phyloP scores from a whole-genome alignment of 495 filamentous ascomycete genomes.

The Aspergillus mulundensis region DNA sequence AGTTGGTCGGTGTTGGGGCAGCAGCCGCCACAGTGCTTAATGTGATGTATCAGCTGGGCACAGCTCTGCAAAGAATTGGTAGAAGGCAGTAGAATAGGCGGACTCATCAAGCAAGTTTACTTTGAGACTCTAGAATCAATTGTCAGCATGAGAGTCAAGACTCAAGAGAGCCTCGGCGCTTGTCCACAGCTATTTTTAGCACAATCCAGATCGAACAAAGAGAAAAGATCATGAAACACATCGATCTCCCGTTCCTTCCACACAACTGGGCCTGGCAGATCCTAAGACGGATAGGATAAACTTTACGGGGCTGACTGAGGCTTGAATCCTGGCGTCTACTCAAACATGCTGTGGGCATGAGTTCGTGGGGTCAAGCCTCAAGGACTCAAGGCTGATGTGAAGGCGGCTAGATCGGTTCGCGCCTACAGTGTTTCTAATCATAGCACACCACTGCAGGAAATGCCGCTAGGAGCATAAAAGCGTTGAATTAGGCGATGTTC shows the following conservation, averaged over 20 bases:
- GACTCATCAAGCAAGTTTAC: background rate
- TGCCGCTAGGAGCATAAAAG: background rate
- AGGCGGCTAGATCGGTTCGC: constrained; percentile 8
- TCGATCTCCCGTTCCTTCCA: background rate
- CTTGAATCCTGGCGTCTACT: background rate
- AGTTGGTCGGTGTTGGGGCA: no score
- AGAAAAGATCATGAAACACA: constrained; percentile 3
- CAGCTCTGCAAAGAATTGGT: background rate
- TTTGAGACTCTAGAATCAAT: background rate
- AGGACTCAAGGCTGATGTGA: background rate
- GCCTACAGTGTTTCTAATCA: constrained; percentile 7
- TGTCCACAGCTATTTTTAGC: background rate
- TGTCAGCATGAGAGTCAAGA: background rate
- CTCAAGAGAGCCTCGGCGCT: background rate
- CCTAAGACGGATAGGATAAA: background rate
- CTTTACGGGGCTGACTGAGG: background rate
- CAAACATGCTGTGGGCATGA: background rate
- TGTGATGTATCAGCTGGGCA: background rate
- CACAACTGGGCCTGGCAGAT: background rate
- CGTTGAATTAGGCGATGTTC: background rate
- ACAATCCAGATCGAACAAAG: background rate
- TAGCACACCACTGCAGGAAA: constrained; percentile 1
- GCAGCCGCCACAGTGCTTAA: no score
- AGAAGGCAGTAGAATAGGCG: background rate
- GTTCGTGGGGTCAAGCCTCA: background rate